Evolutionary conservation across 2,329 filamentous ascomycete species (phyloP).

Genomic region (Epichloe bromicola): DNA sequence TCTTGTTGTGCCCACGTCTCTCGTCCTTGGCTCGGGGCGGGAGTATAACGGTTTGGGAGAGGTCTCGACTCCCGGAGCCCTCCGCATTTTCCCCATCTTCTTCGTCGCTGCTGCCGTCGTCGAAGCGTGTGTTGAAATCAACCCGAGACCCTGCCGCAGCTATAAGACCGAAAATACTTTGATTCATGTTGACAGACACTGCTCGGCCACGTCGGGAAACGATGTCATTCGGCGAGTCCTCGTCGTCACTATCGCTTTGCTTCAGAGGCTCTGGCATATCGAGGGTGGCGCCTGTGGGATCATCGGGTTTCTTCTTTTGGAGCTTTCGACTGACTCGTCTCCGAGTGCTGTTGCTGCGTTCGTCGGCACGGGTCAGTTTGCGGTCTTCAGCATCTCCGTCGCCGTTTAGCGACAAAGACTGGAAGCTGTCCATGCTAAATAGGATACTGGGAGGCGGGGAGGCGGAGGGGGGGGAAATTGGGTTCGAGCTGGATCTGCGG

Average conservation of each 20-base stretch:
- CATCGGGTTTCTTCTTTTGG: slow-evolving; percentile 29
- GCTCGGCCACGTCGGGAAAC: slow-evolving; percentile 29
- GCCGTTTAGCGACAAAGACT: neutral
- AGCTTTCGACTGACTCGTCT: slow-evolving; percentile 30
- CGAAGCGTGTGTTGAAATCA: slow-evolving; percentile 71
- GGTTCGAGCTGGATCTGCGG: neutral
- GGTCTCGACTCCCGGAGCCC: slow-evolving; percentile 30
- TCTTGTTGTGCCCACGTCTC: slow-evolving; percentile 36
- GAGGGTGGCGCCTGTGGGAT: slow-evolving; percentile 19
- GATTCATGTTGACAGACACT: slow-evolving; percentile 67
- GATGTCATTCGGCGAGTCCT: slow-evolving; percentile 29
- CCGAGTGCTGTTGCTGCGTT: slow-evolving; percentile 24
- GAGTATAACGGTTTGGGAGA: slow-evolving; percentile 31
- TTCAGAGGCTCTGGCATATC: slow-evolving; percentile 42
- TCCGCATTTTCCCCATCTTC: slow-evolving; percentile 43
- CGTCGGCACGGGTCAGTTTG: slow-evolving; percentile 13
- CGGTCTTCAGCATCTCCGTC: neutral
- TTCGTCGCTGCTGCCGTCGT: slow-evolving; percentile 68
- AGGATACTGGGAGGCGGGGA: neutral
- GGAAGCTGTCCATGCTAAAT: neutral
- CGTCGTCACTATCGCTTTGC: slow-evolving; percentile 35
- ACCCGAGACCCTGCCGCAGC: slow-evolving; percentile 73
- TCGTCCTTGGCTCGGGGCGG: slow-evolving; percentile 19
- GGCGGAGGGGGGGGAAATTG: neutral
- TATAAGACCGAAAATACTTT: slow-evolving; percentile 88